phyloP scores from a whole-genome alignment of 1,284 basidiomycete species.

The Apiotrichum sp. region DNA sequence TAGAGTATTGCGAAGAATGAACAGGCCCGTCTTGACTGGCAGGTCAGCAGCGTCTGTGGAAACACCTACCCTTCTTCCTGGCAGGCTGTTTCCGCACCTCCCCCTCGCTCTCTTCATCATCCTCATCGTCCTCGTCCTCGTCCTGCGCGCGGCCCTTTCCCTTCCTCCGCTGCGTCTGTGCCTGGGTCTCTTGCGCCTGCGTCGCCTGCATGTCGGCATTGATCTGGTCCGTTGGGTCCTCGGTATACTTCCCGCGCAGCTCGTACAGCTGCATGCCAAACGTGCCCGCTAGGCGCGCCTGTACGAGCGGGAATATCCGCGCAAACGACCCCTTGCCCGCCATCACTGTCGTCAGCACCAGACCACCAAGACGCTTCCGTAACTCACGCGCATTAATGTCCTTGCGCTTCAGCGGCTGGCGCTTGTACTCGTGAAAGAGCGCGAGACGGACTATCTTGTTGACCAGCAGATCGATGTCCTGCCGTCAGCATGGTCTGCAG shows the following conservation, averaged over 20 bases:
- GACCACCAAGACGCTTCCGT: background rate
- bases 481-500: conserved; percentile 1
- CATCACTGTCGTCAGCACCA: conserved; percentile 19
- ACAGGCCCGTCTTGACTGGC: conserved; percentile 21
- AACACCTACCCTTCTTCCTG: conserved; percentile 11
- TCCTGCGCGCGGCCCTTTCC: conserved; percentile 18
- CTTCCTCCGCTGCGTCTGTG: conserved; percentile 18
- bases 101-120: conserved; percentile 19
- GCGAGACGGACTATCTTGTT: conserved; percentile 31
- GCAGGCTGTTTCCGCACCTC: conserved; percentile 14
- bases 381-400: conserved; percentile 33
- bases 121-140: conserved; percentile 22
- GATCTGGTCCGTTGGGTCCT: conserved; percentile 5
- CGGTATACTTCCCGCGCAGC: conserved; percentile 27
- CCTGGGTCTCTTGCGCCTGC: conserved; percentile 6
- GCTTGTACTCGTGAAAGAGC: conserved; percentile 39
- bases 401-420: conserved; percentile 28
- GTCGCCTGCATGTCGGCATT: conserved; percentile 6
- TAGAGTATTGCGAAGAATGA: conserved; percentile 39
- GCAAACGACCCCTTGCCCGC: conserved; percentile 26
- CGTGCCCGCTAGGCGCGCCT: conserved; percentile 22
- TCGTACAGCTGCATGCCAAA: conserved; percentile 45
- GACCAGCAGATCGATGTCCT: conserved; percentile 24
- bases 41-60: background rate
- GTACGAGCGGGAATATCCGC: conserved; percentile 28